phyloP scores from a whole-genome alignment of 1,284 basidiomycete species.

The Cutaneotrichosporon dermatis region DNA sequence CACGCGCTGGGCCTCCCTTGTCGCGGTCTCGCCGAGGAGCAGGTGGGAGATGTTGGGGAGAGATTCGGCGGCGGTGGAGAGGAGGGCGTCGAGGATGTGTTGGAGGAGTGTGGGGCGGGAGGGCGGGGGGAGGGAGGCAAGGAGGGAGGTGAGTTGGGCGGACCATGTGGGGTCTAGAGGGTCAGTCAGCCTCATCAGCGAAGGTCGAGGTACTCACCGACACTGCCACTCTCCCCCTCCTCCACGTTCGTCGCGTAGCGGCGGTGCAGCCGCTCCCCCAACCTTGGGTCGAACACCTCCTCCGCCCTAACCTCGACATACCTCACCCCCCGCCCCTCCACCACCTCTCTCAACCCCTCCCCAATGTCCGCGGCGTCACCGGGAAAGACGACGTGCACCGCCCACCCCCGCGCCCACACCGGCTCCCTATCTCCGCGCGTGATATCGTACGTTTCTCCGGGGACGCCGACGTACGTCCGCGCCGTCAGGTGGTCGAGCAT shows the following conservation, averaged over 20 bases:
- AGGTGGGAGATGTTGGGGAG: conserved; percentile 64
- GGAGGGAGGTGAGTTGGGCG: conserved; percentile 46
- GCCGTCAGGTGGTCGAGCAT: conserved; percentile 34
- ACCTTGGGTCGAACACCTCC: conserved; percentile 37
- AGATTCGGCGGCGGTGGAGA: conserved; percentile 62
- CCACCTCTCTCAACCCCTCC: conserved; percentile 22
- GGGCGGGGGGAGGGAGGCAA: conserved; percentile 68
- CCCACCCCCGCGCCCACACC: conserved; percentile 38
- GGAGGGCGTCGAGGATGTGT: conserved; percentile 62
- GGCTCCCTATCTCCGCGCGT: conserved; percentile 33
- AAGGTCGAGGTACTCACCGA: too few species aligned
- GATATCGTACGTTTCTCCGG: conserved; percentile 22
- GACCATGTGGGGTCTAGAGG: too few species aligned
- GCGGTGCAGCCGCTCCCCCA: background rate
- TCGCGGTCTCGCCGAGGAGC: conserved; percentile 73
- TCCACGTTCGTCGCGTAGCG: background rate
- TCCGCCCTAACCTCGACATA: conserved; percentile 37
- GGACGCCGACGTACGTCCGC: conserved; percentile 29
- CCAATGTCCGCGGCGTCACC: conserved; percentile 11
- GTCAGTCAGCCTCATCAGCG: too few species aligned
- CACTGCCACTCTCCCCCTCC: background rate
- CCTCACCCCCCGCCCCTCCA: conserved; percentile 20
- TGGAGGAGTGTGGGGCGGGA: conserved; percentile 66
- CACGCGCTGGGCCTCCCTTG: conserved; percentile 69
- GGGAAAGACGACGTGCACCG: conserved; percentile 45